Evolutionary conservation across 441 rosid genomes (phyloP), one percentile per base, ranked within the genome.

Genomic region (Aleurites moluccanus): DNA sequence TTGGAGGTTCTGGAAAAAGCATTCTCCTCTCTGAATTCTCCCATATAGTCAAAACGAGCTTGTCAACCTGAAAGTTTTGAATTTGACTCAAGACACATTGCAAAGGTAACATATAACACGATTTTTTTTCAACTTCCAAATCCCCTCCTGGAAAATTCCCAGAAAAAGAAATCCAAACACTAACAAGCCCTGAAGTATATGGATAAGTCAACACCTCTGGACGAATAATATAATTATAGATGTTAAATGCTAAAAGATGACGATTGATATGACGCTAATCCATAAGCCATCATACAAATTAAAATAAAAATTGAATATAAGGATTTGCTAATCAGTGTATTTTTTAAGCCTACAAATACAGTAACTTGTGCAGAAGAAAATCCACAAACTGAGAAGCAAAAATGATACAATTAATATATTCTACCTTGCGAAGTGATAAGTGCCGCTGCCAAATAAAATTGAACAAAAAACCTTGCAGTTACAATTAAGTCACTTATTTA

Each of bases 1-100:
- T 38, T 20, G 60, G 71, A 71, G 44, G 60, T 18, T 73, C 35
- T 55, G 0, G 75, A 68, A 62, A 74, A 53, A 65, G 72, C 74
- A 57, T 72, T 62, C 69, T 47, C 69, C 55, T 61, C 20, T 49
- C 64, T 64, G 53, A 75, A 73, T 78, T 78, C 79, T 62, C 81
- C 85, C 85, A 81, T 77, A 20, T 20, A 38, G 47, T 59, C 55
- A 64, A 67, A 47, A 47, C 13, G 30, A 49, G 60, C 69, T 75
- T 40, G 10, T 74, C 76, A 69, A 53, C 80, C 69, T 49, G 49
- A 63, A 74, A 65, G n/a, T 35, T 40, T 52, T 50, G 55, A 73
- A n/a, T n/a, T n/a, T n/a, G 49, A 67, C 44, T 62, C 52, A 38
- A 78, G 28, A 21, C n/a, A 9, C 33, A 18, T 38, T 70, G 28